Conservation (phyloP, 2,329 filamentous ascomycete genomes). For the Chaetomiaceae sp. region DNA sequence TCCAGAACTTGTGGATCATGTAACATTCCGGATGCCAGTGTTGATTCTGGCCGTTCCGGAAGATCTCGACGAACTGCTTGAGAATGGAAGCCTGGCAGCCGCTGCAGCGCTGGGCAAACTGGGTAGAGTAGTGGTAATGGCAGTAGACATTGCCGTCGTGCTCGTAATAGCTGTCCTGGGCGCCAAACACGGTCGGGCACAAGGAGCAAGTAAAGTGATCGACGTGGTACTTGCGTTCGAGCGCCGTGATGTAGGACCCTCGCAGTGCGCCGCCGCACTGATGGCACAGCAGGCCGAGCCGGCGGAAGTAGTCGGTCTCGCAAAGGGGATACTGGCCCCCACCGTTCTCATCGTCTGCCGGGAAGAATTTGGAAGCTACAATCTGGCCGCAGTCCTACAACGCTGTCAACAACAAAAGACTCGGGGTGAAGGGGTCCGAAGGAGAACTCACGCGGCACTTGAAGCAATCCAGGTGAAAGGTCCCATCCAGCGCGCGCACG, state of each 20-base stretch:
- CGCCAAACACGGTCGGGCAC: conserved; percentile 95
- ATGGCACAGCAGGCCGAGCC: conserved; percentile 84
- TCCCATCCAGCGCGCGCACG: conserved; percentile 86
- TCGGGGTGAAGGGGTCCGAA: not conserved
- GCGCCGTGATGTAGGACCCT: conserved; percentile 94
- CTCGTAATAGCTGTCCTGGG: conserved; percentile 98
- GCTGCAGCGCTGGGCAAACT: conserved; percentile 92
- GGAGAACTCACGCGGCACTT: conserved; percentile 74
- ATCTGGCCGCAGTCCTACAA: conserved; percentile 89
- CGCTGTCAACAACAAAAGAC: conserved; percentile 9
- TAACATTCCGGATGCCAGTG: conserved; percentile 99
- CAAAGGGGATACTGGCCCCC: conserved; percentile 88
- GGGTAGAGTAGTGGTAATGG: conserved; percentile 97
- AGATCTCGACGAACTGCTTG: conserved; percentile 99
- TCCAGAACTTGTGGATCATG: conserved; percentile 99
- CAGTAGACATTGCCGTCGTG: conserved; percentile 96
- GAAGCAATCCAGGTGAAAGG: conserved; percentile 96
- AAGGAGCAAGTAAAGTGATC: conserved; percentile 98
- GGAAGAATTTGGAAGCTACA: conserved; percentile 98
- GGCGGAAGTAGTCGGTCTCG: conserved; percentile 95
- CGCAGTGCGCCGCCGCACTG: conserved; percentile 88
- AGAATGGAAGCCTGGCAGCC: conserved; percentile 95
- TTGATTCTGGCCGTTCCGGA: conserved; percentile 94
- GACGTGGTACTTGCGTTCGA: conserved; percentile 98
- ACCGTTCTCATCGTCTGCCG: conserved; percentile 84